Evolutionary conservation across 345 rosid species (phyloP).

Genomic region (Hibiscus tridactylites): DNA sequence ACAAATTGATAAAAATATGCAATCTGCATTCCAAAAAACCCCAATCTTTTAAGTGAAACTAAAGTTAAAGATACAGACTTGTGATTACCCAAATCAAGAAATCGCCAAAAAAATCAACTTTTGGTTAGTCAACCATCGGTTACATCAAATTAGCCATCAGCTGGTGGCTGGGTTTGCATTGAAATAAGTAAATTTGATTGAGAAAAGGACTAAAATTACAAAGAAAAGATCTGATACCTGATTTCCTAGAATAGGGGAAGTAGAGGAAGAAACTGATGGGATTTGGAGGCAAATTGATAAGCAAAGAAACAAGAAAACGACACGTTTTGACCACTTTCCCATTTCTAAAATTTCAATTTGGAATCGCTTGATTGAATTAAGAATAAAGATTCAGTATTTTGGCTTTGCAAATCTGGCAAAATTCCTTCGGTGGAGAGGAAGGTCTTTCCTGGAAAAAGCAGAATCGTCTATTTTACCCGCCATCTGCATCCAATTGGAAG

Average conservation of each 20-base stretch:
- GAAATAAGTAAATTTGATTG: neutral
- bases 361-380: neutral
- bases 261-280: slow-evolving; percentile 8
- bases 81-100: slow-evolving; percentile 1
- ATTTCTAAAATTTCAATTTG: slow-evolving; percentile 7
- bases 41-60: neutral
- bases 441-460: no score
- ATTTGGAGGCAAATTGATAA: slow-evolving; percentile 4
- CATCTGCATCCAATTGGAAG: no score
- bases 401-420: no score
- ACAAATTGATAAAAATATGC: neutral
- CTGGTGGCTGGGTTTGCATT: neutral
- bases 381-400: no score
- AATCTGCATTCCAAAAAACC: neutral
- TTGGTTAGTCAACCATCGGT: neutral
- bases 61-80: neutral
- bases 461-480: no score
- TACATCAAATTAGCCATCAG: neutral
- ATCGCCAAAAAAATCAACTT: neutral
- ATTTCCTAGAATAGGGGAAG: slow-evolving; percentile 3
- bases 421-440: no score
- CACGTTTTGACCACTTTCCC: slow-evolving; percentile 8
- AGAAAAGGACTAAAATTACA: neutral
- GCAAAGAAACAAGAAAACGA: slow-evolving; percentile 17
- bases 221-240: slow-evolving; percentile 3